Evolutionary conservation across 164 flowering plant species (phyloP).

Genomic region (Platanus orientalis): DNA sequence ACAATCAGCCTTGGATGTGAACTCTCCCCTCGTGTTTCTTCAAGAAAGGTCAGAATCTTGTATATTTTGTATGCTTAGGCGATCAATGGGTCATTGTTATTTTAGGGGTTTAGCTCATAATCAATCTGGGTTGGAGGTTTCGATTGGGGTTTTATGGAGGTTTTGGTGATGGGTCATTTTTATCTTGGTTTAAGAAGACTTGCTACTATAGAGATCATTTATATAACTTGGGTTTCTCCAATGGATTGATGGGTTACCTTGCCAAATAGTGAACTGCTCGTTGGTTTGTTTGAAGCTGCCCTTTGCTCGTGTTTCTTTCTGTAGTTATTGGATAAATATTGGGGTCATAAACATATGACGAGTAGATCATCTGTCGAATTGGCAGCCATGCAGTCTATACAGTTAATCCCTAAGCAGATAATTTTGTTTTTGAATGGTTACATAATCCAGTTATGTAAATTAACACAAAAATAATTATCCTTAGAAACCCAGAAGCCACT

Average conservation of each 20-base stretch:
- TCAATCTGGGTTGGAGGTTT: background rate
- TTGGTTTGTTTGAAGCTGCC: background rate
- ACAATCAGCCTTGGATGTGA: conserved; percentile 71
- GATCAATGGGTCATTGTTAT: background rate
- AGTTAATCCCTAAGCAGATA: no score
- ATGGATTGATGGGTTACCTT: background rate
- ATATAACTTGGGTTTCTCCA: background rate
- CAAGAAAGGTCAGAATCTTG: conserved; percentile 66
- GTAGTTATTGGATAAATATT: background rate
- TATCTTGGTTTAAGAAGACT: background rate
- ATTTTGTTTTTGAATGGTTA: no score
- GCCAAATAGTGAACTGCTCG: background rate
- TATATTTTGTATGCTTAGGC: background rate
- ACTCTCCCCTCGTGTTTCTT: conserved; percentile 73
- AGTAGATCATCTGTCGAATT: no score
- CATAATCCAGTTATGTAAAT: no score
- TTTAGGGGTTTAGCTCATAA: background rate
- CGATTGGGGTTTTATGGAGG: background rate
- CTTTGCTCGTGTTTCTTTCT: background rate
- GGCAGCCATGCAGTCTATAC: no score
- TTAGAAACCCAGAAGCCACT: no score
- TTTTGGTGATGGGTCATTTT: background rate
- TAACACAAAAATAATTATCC: no score
- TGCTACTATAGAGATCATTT: background rate
- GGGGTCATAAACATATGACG: background rate